A percentile compares a stretch with the other conserved stretches of the same genome.
These are phyloP conservation scores for Penicillium hesseltinei DNA, from an alignment of 2,329 filamentous ascomycete species.

Conservation along the genomic window DNA sequence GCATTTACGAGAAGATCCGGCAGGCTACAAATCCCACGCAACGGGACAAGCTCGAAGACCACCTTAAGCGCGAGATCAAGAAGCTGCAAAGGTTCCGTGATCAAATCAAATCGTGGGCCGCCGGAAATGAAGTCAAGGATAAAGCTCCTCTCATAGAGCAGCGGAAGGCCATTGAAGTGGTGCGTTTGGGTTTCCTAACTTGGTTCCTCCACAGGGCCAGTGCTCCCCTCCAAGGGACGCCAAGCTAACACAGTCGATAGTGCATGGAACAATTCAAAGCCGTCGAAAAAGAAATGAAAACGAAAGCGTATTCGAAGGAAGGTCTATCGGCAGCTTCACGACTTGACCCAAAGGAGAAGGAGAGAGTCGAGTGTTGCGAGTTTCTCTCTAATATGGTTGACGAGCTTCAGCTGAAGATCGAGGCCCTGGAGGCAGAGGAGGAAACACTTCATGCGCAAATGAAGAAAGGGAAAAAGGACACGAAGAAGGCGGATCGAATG, in stretches of 20 bases:
- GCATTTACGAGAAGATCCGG: slow-evolving; percentile 97
- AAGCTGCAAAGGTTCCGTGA: slow-evolving; percentile 96
- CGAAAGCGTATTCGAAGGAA: slow-evolving; percentile 98
- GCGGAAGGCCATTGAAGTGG: slow-evolving; percentile 94
- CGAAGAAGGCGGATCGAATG: slow-evolving; percentile 79
- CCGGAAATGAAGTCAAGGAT: slow-evolving; percentile 98
- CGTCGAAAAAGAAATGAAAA: slow-evolving; percentile 99
- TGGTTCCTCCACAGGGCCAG: not conserved
- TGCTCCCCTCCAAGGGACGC: not conserved
- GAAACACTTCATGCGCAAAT: slow-evolving; percentile 82
- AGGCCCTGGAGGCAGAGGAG: slow-evolving; percentile 84
- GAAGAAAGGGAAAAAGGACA: slow-evolving; percentile 93
- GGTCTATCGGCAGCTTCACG: slow-evolving; percentile 87
- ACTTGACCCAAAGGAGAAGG: slow-evolving; percentile 95
- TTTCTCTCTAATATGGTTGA: slow-evolving; percentile 87
- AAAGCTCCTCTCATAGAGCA: slow-evolving; percentile 93
- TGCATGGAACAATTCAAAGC: slow-evolving; percentile 98
- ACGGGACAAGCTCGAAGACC: slow-evolving; percentile 97
- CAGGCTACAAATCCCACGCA: slow-evolving; percentile 88
- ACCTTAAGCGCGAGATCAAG: slow-evolving; percentile 99
- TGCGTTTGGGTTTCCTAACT: slow-evolving; percentile 40
- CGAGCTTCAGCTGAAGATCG: slow-evolving; percentile 89
- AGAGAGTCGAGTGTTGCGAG: slow-evolving; percentile 82
- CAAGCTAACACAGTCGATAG: slow-evolving; percentile 34
- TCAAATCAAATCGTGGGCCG: slow-evolving; percentile 99